A percentile compares a stretch with the other conserved stretches of the same genome.
Conservation (phyloP, 2,329 filamentous ascomycete species). For the Alternaria metachromatica region DNA sequence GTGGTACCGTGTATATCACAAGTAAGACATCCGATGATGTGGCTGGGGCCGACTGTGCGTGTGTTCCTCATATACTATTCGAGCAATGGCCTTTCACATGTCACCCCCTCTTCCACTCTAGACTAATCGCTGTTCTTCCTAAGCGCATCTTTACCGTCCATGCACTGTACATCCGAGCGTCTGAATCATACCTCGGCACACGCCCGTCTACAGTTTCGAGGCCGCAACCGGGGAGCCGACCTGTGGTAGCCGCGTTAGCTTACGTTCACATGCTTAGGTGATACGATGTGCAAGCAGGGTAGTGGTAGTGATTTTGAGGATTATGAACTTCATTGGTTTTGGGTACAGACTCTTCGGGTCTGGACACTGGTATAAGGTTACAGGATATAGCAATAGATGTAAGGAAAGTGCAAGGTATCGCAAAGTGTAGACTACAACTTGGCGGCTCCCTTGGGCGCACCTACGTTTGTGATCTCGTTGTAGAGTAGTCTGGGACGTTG, state of each 20-base stretch:
- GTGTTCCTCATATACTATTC: background rate
- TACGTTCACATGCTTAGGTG: conserved; percentile 12
- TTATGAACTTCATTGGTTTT: conserved; percentile 13
- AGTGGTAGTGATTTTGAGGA: background rate
- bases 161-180: background rate
- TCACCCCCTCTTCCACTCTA: background rate
- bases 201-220: conserved; percentile 16
- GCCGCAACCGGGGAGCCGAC: conserved; percentile 19
- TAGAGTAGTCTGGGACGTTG: conserved; percentile 72
- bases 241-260: conserved; percentile 18
- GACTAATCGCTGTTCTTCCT: background rate
- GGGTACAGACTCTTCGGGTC: background rate
- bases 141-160: background rate
- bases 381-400: background rate
- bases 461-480: conserved; percentile 82
- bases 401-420: background rate
- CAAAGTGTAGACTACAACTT: conserved; percentile 48
- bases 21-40: background rate
- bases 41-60: background rate
- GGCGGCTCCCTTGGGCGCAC: conserved; percentile 63
- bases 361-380: conserved; percentile 22
- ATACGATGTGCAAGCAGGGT: background rate
- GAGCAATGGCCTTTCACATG: background rate
- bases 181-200: conserved; percentile 16
- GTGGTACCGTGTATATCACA: too few species aligned